These are phyloP conservation scores for Pseudocercospora fijiensis DNA, from an alignment of 2,329 filamentous ascomycete species.

Conservation along the genomic window DNA sequence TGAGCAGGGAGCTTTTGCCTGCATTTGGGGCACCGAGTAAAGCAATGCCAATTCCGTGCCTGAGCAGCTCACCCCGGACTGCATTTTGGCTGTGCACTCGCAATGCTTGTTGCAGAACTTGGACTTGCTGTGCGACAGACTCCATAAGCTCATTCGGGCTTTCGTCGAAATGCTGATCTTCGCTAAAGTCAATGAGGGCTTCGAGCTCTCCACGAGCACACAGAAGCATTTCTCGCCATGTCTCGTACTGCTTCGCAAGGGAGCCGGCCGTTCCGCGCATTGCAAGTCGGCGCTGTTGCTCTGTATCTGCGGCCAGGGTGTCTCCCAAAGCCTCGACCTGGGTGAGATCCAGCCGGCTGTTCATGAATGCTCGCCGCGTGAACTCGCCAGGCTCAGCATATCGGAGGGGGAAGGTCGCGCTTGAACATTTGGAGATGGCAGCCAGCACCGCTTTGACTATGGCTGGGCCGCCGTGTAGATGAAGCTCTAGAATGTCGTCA, in stretches of 20 bases:
- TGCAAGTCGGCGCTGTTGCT: constrained; percentile 86
- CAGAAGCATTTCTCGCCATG: constrained; percentile 74
- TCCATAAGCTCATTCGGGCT: constrained; percentile 68
- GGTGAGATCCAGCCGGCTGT: constrained; percentile 78
- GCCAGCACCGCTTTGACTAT: constrained; percentile 82
- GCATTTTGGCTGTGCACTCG: constrained; percentile 71
- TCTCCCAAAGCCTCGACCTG: constrained; percentile 70
- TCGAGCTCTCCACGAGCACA: constrained; percentile 87
- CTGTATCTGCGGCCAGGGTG: constrained; percentile 68
- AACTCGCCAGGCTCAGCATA: constrained; percentile 97
- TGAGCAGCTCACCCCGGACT: constrained; percentile 76
- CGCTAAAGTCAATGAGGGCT: constrained; percentile 93
- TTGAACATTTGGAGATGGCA: constrained; percentile 56
- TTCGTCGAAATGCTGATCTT: constrained; percentile 96
- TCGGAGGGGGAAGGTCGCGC: constrained; percentile 53
- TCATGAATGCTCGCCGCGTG: constrained; percentile 86
- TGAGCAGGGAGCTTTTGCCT: constrained; percentile 92
- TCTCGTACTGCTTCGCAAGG: constrained; percentile 74
- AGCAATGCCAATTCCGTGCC: constrained; percentile 81
- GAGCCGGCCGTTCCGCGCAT: constrained; percentile 68
- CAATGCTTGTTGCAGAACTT: constrained; percentile 62
- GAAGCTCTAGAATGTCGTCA: constrained; percentile 87
- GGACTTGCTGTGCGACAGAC: constrained; percentile 67
- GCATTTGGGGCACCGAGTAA: constrained; percentile 89
- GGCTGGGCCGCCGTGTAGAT: constrained; percentile 89